Evolutionary conservation across 1,284 basidiomycete genomes (phyloP).

Genomic region (Paramarasmius palmivorus): DNA sequence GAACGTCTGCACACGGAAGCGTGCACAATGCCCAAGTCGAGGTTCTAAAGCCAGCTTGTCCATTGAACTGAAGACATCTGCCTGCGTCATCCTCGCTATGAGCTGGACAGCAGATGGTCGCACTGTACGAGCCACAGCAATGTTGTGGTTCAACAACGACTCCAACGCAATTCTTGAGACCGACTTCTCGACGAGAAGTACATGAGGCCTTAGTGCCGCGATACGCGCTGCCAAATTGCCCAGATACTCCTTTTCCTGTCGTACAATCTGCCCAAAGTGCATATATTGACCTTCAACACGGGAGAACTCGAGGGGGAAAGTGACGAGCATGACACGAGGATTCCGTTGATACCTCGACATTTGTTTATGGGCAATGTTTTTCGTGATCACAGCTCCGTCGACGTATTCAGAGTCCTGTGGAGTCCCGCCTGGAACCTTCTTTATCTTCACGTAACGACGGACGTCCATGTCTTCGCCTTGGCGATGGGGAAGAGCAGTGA

Average conservation of each 20-base stretch:
- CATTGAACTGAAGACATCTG: constrained; percentile 94
- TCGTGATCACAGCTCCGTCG: constrained; percentile 95
- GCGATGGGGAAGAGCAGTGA: constrained; percentile 70
- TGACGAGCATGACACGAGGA: constrained; percentile 94
- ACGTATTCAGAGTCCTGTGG: constrained; percentile 96
- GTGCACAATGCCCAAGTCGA: constrained; percentile 86
- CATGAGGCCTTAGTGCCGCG: constrained; percentile 87
- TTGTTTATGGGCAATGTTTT: constrained; percentile 95
- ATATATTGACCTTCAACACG: constrained; percentile 94
- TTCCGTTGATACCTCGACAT: constrained; percentile 74
- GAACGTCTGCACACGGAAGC: constrained; percentile 90
- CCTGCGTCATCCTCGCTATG: constrained; percentile 92
- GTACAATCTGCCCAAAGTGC: constrained; percentile 89
- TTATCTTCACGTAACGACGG: constrained; percentile 95
- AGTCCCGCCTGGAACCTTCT: constrained; percentile 94
- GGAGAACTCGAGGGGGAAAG: constrained; percentile 95
- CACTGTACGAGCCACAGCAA: constrained; percentile 90
- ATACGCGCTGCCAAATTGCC: constrained; percentile 89
- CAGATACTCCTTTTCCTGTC: constrained; percentile 95
- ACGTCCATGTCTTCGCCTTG: constrained; percentile 94
- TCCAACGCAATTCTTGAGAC: constrained; percentile 93
- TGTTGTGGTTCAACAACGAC: constrained; percentile 83
- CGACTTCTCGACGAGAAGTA: constrained; percentile 90
- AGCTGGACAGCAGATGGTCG: constrained; percentile 88
- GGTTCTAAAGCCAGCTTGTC: constrained; percentile 93